Evolutionary conservation across 805 yeast species (phyloP).

Genomic region (Yarrowia porcina): DNA sequence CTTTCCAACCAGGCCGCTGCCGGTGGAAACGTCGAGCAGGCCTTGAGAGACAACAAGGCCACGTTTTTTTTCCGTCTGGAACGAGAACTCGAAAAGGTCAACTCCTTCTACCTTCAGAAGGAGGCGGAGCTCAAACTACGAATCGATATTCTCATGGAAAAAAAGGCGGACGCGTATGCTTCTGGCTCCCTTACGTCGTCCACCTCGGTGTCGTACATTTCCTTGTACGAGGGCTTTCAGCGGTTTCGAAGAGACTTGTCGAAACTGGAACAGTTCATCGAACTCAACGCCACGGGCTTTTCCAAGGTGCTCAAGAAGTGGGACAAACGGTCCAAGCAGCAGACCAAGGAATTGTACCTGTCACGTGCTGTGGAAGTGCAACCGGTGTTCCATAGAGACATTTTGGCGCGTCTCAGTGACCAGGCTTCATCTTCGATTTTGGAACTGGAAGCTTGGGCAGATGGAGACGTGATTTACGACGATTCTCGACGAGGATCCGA

Average conservation of each 20-base stretch:
- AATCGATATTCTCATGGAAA: constrained; percentile 69
- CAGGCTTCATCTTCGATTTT: constrained; percentile 49
- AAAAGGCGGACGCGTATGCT: constrained; percentile 53
- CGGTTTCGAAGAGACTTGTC: constrained; percentile 85
- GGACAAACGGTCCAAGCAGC: constrained; percentile 95
- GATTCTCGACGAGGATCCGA: constrained; percentile 14
- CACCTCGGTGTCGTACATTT: constrained; percentile 72
- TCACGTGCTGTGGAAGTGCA: constrained; percentile 93
- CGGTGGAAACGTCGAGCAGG: constrained; percentile 43
- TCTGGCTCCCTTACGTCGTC: constrained; percentile 50
- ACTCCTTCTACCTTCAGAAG: constrained; percentile 84
- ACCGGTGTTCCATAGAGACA: constrained; percentile 90
- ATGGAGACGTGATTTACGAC: constrained; percentile 44
- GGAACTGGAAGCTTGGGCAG: constrained; percentile 72
- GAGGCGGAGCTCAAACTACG: constrained; percentile 82
- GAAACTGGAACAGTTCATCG: constrained; percentile 88
- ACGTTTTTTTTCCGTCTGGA: constrained; percentile 84
- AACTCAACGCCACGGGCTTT: constrained; percentile 92
- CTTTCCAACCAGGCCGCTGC: constrained; percentile 52
- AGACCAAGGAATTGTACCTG: constrained; percentile 86
- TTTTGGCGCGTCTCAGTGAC: constrained; percentile 81
- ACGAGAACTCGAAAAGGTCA: constrained; percentile 92
- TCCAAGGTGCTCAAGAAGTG: constrained; percentile 94
- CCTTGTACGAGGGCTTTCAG: constrained; percentile 82
- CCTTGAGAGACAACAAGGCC: constrained; percentile 84